Percentiles rank a stretch among this genome's conserved stretches.
These are phyloP conservation scores for Pleurotus sapidus DNA, from an alignment of 768 basidiomycete genomes.

Conservation along the genomic window DNA sequence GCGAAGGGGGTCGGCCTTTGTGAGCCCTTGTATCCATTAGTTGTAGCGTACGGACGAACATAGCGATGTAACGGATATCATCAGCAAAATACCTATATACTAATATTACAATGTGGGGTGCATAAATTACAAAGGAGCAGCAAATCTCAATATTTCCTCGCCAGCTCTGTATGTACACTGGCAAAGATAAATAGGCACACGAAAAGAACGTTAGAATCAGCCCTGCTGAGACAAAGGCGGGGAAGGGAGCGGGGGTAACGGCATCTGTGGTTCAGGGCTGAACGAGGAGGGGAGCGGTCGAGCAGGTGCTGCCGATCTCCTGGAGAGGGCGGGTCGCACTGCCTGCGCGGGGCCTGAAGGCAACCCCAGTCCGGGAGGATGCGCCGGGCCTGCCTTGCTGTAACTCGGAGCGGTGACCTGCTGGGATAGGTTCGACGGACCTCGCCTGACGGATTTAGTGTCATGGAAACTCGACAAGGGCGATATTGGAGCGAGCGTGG, in stretches of 20 bases:
- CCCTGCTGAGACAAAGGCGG: not conserved
- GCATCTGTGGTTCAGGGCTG: not conserved
- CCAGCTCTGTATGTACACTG: not conserved
- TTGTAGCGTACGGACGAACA: too few species aligned
- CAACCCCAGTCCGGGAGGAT: slow-evolving; percentile 1
- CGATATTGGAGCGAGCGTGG: slow-evolving; percentile 2
- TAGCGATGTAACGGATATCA: too few species aligned
- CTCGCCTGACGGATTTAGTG: not conserved
- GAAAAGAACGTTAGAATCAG: not conserved
- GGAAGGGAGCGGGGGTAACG: not conserved
- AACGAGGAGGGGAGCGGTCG: not conserved
- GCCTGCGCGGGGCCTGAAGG: not conserved
- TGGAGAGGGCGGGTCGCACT: not conserved
- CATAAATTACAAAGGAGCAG: not conserved
- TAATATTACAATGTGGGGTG: not conserved
- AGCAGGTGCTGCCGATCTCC: not conserved
- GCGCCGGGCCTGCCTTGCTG: not conserved
- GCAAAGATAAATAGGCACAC: not conserved
- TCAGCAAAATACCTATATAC: not conserved
- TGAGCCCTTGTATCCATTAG: too few species aligned
- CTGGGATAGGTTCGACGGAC: not conserved
- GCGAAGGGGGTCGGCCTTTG: too few species aligned
- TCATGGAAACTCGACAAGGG: not conserved
- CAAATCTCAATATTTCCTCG: not conserved
- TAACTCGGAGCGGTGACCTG: not conserved